A percentile compares a stretch with the other conserved stretches of the same genome.
Conservation (phyloP, 495 filamentous ascomycete species). For the Neurospora sp. region DNA sequence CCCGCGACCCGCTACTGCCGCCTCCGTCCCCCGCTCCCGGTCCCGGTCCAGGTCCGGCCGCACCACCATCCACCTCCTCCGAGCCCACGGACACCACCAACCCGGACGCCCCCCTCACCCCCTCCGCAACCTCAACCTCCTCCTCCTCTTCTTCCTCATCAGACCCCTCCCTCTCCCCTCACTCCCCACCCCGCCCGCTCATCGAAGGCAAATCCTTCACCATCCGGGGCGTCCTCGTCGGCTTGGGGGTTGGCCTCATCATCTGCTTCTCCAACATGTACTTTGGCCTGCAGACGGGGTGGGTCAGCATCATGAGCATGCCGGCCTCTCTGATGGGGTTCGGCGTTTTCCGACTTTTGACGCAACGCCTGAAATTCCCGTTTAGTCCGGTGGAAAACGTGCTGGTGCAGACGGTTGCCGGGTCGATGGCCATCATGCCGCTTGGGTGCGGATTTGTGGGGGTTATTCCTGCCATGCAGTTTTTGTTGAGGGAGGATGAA, state of each 20-base stretch:
- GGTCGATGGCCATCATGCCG: conserved; percentile 93
- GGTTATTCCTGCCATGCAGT: conserved; percentile 74
- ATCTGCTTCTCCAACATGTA: conserved; percentile 97
- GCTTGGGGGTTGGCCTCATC: conserved; percentile 72
- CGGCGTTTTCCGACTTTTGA: conserved; percentile 76
- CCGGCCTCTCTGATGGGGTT: conserved; percentile 93
- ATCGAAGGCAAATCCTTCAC: conserved; percentile 60
- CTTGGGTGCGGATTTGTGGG: conserved; percentile 93
- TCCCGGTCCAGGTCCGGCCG: background rate
- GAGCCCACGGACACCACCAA: background rate
- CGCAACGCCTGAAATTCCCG: conserved; percentile 55
- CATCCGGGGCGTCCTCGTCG: conserved; percentile 65
- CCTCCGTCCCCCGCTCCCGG: background rate
- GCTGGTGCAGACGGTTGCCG: conserved; percentile 91
- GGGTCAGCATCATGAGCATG: conserved; percentile 67
- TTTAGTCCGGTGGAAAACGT: conserved; percentile 97
- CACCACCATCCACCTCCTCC: background rate
- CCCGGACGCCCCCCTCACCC: background rate
- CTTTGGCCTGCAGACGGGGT: conserved; percentile 95
- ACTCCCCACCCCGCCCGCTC: background rate
- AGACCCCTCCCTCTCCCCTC: background rate
- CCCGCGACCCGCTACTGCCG: background rate
- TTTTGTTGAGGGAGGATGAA: conserved; percentile 64
- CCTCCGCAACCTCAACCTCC: background rate
- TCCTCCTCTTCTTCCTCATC: background rate